phyloP scores from a whole-genome alignment of 2,329 filamentous ascomycete genomes.

The Trichoderma cornu-damae region DNA sequence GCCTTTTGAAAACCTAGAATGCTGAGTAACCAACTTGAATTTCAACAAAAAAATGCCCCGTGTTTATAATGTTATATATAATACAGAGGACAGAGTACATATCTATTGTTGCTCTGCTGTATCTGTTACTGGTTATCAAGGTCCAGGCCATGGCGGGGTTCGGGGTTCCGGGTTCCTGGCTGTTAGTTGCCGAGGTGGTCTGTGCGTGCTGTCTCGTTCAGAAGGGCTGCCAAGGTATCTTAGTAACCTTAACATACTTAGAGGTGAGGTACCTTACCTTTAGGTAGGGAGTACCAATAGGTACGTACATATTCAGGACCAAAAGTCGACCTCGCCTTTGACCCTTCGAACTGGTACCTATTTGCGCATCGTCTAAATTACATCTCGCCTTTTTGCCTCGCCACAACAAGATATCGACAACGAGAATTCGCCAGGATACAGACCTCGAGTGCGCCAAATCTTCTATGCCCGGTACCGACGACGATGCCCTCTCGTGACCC shows the following conservation, averaged over 20 bases:
- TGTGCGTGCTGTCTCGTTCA: conserved; percentile 8
- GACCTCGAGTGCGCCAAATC: not conserved
- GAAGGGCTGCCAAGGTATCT: too few relatives aligned
- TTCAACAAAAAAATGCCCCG: too few relatives aligned
- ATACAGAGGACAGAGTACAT: too few relatives aligned
- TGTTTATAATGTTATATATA: too few relatives aligned
- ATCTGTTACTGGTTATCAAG: not conserved
- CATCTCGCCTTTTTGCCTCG: not conserved
- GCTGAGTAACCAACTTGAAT: too few relatives aligned
- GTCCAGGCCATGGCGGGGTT: not conserved
- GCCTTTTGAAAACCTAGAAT: too few relatives aligned
- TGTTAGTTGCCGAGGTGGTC: conserved; percentile 2
- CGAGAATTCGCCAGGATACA: not conserved
- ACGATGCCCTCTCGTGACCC: conserved; percentile 21
- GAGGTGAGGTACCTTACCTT: too few relatives aligned
- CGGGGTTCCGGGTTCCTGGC: too few relatives aligned
- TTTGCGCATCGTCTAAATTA: not conserved
- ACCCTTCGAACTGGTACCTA: not conserved
- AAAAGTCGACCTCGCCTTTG: not conserved
- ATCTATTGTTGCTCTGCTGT: too few relatives aligned
- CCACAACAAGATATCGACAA: not conserved
- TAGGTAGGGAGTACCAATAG: too few relatives aligned
- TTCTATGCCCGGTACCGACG: not conserved
- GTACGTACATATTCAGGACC: too few relatives aligned
- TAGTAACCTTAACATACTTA: too few relatives aligned